Evolutionary conservation across 2,329 filamentous ascomycete species (phyloP).

Genomic region (Ophiostoma pallidulum): DNA sequence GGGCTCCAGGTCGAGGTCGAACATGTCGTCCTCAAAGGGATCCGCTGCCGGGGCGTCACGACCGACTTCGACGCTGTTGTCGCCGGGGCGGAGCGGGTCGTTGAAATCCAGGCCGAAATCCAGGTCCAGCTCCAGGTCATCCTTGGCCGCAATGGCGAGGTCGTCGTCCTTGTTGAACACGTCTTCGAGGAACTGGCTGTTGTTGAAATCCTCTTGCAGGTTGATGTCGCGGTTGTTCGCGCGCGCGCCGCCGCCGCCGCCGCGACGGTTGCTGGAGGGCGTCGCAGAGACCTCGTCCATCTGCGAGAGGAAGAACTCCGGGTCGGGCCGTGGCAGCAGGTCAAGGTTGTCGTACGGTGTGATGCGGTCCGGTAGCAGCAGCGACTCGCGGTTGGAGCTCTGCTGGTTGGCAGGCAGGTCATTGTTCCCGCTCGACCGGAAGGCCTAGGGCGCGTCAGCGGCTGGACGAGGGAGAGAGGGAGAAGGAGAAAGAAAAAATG

Average conservation of each 20-base stretch:
- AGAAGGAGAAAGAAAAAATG: slow-evolving; percentile 24
- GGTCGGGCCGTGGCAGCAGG: slow-evolving; percentile 75
- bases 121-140: slow-evolving; percentile 62
- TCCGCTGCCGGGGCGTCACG: slow-evolving; percentile 68
- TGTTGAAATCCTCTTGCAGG: slow-evolving; percentile 57
- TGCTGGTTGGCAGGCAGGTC: slow-evolving; percentile 80
- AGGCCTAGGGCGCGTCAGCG: slow-evolving; percentile 53
- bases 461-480: slow-evolving; percentile 24
- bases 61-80: slow-evolving; percentile 74
- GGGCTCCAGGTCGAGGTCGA: slow-evolving; percentile 50
- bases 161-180: slow-evolving; percentile 51
- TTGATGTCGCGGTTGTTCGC: slow-evolving; percentile 56
- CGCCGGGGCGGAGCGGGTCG: slow-evolving; percentile 41
- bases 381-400: slow-evolving; percentile 71
- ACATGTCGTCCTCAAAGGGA: slow-evolving; percentile 58
- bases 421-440: slow-evolving; percentile 88
- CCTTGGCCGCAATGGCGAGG: slow-evolving; percentile 44
- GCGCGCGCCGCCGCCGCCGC: slow-evolving; percentile 48
- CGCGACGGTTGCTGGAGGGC: slow-evolving; percentile 40
- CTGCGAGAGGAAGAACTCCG: slow-evolving; percentile 72
- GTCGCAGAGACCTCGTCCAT: slow-evolving; percentile 52
- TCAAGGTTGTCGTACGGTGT: slow-evolving; percentile 80
- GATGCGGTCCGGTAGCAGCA: slow-evolving; percentile 84
- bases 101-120: slow-evolving; percentile 69
- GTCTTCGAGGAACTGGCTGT: slow-evolving; percentile 73